Percentiles rank a stretch among this genome's conserved stretches.
These are phyloP conservation scores for Dendrobium officinale DNA, from an alignment of 106 monocot species.

Conservation along the genomic window DNA sequence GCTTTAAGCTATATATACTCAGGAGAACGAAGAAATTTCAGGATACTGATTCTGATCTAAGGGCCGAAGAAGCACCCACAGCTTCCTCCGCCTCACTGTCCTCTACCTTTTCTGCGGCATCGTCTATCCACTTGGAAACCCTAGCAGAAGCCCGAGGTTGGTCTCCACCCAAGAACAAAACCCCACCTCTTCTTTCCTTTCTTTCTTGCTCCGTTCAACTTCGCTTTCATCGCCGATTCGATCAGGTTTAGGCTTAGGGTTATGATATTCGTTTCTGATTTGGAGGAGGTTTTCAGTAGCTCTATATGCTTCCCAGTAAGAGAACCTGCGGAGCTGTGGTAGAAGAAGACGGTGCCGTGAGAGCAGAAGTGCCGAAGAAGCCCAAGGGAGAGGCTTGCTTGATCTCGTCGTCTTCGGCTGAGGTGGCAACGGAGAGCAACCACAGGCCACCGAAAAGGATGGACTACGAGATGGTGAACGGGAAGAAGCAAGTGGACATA, in stretches of 20 bases:
- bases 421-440: conserved; percentile 9
- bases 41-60: not conserved
- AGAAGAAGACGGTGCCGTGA: not conserved
- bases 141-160: not conserved
- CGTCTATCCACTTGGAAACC: not conserved
- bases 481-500: conserved; percentile 34
- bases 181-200: not conserved
- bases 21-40: not conserved
- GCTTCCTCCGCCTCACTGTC: not conserved
- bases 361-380: conserved; percentile 5
- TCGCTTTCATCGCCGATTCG: not conserved
- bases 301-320: conserved; percentile 9
- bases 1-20: too few species aligned
- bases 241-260: not conserved
- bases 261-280: conserved; percentile 7
- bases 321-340: not conserved
- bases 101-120: not conserved
- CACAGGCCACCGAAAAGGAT: conserved; percentile 7
- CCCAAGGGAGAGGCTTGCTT: not conserved
- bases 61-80: not conserved
- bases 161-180: not conserved
- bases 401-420: conserved; percentile 9
- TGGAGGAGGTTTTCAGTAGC: not conserved
- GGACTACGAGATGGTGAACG: conserved; percentile 18
- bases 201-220: not conserved